Evolutionary conservation across 179 eudicot genomes (phyloP).

Genomic region (Silene vulgaris): DNA sequence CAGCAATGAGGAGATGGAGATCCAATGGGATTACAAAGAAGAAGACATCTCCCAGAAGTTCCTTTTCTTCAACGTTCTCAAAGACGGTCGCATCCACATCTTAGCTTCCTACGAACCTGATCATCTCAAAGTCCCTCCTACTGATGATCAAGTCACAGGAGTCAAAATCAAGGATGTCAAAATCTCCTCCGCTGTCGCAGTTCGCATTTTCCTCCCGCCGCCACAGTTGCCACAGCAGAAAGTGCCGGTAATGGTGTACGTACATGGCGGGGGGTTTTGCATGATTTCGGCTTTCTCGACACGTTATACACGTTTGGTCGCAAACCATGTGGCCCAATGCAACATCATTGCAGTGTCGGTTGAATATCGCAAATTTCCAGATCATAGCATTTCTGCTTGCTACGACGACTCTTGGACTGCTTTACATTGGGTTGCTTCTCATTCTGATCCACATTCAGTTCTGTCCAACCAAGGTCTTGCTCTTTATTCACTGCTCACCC

Average conservation of each 20-base stretch:
- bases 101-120: not conserved
- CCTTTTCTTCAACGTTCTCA: conserved; percentile 36
- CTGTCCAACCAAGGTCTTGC: not conserved
- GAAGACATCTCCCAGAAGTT: conserved; percentile 26
- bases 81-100: conserved; percentile 30
- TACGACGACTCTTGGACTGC: conserved; percentile 44
- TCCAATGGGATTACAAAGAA: conserved; percentile 18
- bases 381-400: conserved; percentile 34
- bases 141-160: conserved; percentile 23
- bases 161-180: conserved; percentile 35
- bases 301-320: conserved; percentile 22
- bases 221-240: conserved; percentile 8
- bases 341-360: conserved; percentile 36
- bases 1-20: not conserved
- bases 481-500: not conserved
- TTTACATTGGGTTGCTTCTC: conserved; percentile 36
- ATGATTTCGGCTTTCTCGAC: conserved; percentile 31
- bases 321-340: conserved; percentile 25
- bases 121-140: conserved; percentile 21
- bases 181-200: conserved; percentile 27
- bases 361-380: conserved; percentile 40
- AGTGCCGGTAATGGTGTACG: conserved; percentile 37
- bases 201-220: conserved; percentile 36
- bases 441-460: conserved; percentile 1
- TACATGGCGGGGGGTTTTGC: conserved; percentile 44